phyloP scores from a whole-genome alignment of 2,329 filamentous ascomycete genomes.

The Thyridium curvatum region DNA sequence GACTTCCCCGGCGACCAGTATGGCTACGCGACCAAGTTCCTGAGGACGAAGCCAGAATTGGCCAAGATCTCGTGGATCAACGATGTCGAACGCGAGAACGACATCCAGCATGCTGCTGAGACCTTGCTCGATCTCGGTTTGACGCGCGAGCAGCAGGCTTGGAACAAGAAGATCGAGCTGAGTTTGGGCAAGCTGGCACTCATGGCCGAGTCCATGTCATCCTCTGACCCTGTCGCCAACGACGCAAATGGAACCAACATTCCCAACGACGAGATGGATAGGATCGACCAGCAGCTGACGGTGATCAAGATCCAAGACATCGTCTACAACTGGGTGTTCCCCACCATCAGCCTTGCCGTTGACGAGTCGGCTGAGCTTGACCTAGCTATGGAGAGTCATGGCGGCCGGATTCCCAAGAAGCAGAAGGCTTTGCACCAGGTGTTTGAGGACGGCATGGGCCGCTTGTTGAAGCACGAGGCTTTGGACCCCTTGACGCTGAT shows the following conservation, averaged over 20 bases:
- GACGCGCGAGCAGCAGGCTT: constrained; percentile 69
- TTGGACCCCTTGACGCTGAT: constrained; percentile 61
- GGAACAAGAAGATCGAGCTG: constrained; percentile 90
- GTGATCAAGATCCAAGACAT: constrained; percentile 75
- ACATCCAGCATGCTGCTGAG: constrained; percentile 67
- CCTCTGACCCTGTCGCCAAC: constrained; percentile 3
- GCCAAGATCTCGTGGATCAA: constrained; percentile 92
- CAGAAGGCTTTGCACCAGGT: constrained; percentile 62
- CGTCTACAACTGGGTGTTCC: constrained; percentile 64
- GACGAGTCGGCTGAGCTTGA: constrained; percentile 75
- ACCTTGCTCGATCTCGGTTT: constrained; percentile 66
- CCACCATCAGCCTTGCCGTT: constrained; percentile 63
- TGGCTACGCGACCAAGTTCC: constrained; percentile 68
- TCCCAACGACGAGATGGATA: constrained; percentile 33
- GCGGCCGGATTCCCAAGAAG: constrained; percentile 47
- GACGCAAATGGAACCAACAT: constrained; percentile 17
- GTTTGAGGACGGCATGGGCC: constrained; percentile 63
- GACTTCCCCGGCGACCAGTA: constrained; percentile 63
- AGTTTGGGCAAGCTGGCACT: constrained; percentile 80
- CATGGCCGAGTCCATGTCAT: constrained; percentile 62
- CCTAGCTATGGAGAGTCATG: constrained; percentile 65
- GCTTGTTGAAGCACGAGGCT: constrained; percentile 65
- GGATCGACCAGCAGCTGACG: constrained; percentile 57
- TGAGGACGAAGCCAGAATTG: constrained; percentile 65
- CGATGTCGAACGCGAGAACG: constrained; percentile 69